Percentiles rank a stretch among this genome's conserved stretches.
These are phyloP conservation scores for Lachnellula hyalina DNA, from an alignment of 2,329 filamentous ascomycete genomes.

Conservation along the genomic window DNA sequence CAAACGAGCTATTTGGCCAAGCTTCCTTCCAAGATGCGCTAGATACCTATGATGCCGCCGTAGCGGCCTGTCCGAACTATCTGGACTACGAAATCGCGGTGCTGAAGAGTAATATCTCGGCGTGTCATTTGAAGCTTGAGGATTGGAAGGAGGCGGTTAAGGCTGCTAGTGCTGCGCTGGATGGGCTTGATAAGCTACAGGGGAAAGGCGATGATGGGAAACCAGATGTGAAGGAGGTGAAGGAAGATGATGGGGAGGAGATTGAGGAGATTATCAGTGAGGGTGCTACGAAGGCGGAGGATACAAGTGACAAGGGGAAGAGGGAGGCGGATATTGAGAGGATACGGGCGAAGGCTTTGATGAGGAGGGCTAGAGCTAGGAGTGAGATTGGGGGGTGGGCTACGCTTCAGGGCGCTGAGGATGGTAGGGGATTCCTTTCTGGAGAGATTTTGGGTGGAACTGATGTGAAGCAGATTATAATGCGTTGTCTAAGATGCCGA, in stretches of 20 bases:
- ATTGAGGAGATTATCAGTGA: conserved; percentile 57
- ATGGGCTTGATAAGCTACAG: conserved; percentile 61
- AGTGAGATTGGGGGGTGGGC: conserved; percentile 73
- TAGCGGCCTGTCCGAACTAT: conserved; percentile 74
- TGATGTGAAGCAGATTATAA: conserved; percentile 59
- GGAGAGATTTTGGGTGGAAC: neutral
- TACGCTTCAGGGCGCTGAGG: conserved; percentile 67
- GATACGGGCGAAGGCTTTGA: conserved; percentile 76
- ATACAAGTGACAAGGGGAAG: conserved; percentile 28
- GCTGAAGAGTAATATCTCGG: conserved; percentile 81
- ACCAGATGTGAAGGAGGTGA: conserved; percentile 32
- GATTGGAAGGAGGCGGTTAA: conserved; percentile 82
- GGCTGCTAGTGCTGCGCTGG: conserved; percentile 66
- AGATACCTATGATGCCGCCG: conserved; percentile 73
- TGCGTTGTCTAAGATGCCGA: conserved; percentile 51
- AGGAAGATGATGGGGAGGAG: conserved; percentile 39
- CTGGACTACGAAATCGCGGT: conserved; percentile 86
- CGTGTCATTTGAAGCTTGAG: conserved; percentile 77
- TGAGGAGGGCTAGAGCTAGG: conserved; percentile 43
- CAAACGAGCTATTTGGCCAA: conserved; percentile 73
- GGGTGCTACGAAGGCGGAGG: conserved; percentile 47
- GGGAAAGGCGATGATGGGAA: conserved; percentile 18
- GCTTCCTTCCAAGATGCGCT: conserved; percentile 73
- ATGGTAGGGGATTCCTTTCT: conserved; percentile 33
- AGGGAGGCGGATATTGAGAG: conserved; percentile 61